Base-by-base conservation (phyloP, 495 filamentous ascomycete genomes). In the Penicillium chermesinum region DNA sequence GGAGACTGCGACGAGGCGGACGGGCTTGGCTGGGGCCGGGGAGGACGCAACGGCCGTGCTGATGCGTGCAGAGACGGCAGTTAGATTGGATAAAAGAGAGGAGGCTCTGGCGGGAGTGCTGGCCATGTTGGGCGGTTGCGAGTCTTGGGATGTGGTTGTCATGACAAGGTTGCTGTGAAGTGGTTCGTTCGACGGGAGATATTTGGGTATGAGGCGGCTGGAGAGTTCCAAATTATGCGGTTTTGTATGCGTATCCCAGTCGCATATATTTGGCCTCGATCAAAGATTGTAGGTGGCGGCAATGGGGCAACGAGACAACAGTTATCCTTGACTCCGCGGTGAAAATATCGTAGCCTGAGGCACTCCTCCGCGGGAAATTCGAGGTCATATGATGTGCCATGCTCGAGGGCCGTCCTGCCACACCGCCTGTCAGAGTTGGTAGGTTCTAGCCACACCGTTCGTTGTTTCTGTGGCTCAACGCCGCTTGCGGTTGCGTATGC, bases 1-100 rank as follows among this genome's bases (percentile, higher is more conserved):
- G 14, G 89, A 95, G 42, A 98, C 91, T 25, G 90, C 90, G 18
- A 98, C 86, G 18, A 97, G 74, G 15, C 93, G 85, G 45, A 94
- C 48, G 9, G 65, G 49, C 50, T 65, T 64, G 49, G 38, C 41
- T 16, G 58, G 41, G 16, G 41, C 44, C 16, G 53, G 38, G 15
- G 57, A 38, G 17, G 46, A 49, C 10, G 55, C 22, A 13, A 61
- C 36, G 25, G 70, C 64, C 22, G 64, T 50, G 39, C 56, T 55
- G 53, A 75, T 49, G 40, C 65, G 67, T 10, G 63, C 44, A 9
- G 56, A 52, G 18, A 75, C 69, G 17, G 62, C 45, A 41, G 57
- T 43, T 30, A 74, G 57, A 54, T 74, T 74, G 41, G 65, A 43
- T 47, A 73, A 49, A 15, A 74, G 69, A 5, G 64, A 58, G 17